These are phyloP conservation scores for Silene vulgaris DNA, from an alignment of 179 eudicot genomes.

Conservation along the genomic window DNA sequence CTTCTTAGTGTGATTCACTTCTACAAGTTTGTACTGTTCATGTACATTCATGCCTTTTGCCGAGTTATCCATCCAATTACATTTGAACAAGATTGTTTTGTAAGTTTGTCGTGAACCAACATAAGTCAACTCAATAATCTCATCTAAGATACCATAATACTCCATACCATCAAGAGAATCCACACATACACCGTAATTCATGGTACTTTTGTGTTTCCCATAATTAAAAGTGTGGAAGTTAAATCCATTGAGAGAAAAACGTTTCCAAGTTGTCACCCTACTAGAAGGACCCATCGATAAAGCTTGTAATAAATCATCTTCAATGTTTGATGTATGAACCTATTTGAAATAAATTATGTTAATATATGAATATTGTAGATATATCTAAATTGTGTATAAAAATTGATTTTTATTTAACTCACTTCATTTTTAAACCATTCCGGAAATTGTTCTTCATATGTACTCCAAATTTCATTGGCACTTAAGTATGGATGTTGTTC, in stretches of 20 bases:
- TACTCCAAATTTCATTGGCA: no score
- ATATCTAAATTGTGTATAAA: no score
- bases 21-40: conserved; percentile 14
- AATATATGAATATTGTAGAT: no score
- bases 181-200: conserved; percentile 19
- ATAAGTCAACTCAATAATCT: conserved; percentile 4
- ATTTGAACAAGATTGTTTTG: conserved; percentile 11
- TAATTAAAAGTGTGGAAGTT: conserved; percentile 9
- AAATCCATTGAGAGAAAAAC: background rate
- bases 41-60: background rate
- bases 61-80: conserved; percentile 14
- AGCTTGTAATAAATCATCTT: no score
- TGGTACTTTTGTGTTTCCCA: background rate
- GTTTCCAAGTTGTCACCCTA: no score
- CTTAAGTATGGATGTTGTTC: no score
- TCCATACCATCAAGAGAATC: background rate
- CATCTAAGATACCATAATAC: conserved; percentile 10
- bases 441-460: no score
- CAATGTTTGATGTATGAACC: no score
- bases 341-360: no score
- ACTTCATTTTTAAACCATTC: no score
- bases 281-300: no score
- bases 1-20: conserved; percentile 5
- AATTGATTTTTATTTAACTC: no score
- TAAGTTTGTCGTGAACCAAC: background rate